A percentile compares a stretch with the other conserved stretches of the same genome.
These are phyloP conservation scores for Amyloporia xantha DNA, from an alignment of 768 basidiomycete genomes.

Conservation along the genomic window DNA sequence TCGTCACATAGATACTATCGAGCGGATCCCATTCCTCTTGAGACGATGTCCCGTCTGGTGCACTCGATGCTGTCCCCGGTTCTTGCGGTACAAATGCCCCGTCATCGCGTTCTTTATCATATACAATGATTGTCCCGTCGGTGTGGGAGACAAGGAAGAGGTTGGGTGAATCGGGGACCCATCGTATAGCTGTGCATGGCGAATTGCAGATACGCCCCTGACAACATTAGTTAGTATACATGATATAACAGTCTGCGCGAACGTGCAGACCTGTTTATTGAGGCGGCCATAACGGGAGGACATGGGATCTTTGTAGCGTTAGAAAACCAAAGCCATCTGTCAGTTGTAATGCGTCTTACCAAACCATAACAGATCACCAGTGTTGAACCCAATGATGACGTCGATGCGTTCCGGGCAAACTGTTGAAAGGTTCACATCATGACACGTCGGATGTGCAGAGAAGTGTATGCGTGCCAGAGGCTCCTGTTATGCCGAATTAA, in stretches of 20 bases:
- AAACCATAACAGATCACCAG: slow-evolving; percentile 96
- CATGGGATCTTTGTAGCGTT: slow-evolving; percentile 59
- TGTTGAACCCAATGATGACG: slow-evolving; percentile 84
- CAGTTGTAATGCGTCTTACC: slow-evolving; percentile 38
- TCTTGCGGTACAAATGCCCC: slow-evolving; percentile 63
- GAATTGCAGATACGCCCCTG: slow-evolving; percentile 76
- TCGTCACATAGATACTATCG: slow-evolving; percentile 71
- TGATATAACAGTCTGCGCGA: too few relatives aligned
- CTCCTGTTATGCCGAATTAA: slow-evolving; percentile 49
- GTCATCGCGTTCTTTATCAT: slow-evolving; percentile 89
- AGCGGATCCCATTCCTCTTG: slow-evolving; percentile 68
- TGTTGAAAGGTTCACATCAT: slow-evolving; percentile 78
- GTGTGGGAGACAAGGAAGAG: slow-evolving; percentile 85
- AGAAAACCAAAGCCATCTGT: slow-evolving; percentile 5
- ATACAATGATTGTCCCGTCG: slow-evolving; percentile 84
- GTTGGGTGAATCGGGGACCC: slow-evolving; percentile 77
- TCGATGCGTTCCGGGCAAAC: slow-evolving; percentile 76
- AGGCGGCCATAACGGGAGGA: slow-evolving; percentile 76
- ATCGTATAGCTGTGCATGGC: slow-evolving; percentile 82
- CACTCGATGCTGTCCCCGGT: slow-evolving; percentile 32
- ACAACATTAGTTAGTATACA: too few relatives aligned
- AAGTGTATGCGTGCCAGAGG: slow-evolving; percentile 81
- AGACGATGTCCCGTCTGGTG: slow-evolving; percentile 20
- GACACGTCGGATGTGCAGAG: slow-evolving; percentile 83
- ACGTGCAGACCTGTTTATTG: slow-evolving; percentile 65